Base-by-base conservation (phyloP, 768 basidiomycete species). In the Leccinum sublutescens region DNA sequence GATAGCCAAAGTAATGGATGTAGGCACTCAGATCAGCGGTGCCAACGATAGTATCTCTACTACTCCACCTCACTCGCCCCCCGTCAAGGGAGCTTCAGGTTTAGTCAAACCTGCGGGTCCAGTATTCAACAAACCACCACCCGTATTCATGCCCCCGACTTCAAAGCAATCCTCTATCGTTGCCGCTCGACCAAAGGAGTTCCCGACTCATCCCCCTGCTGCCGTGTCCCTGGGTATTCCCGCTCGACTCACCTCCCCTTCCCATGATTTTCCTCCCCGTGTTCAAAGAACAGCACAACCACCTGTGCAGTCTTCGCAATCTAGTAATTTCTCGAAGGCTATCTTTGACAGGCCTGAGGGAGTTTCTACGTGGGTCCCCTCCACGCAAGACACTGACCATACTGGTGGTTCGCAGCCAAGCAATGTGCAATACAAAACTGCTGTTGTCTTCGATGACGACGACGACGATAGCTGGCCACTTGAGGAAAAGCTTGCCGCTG, bases 401-500 rank as follows among this genome's bases (percentile, higher is more conserved):
- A 80, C 79, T 4, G 69, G 71, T 45, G 72, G 71, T 15, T 76
- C 74, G 6, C 79, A 82, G 64, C 68, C 74, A 4, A 68, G 64
- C 23, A 38, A 59, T 8, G 50, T 27, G 23, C 57, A 23, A 29
- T 51, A 27, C 17, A n/a, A 40, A 21, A 15, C 21, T n/a, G 52
- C 23, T 8, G 49, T 27, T 31, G 34, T 47, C 9, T 10, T 43
- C 19, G 70, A 71, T 14, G 84, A 85, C 50, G 88, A 90, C 62
- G 66, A 68, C 54, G 80, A 81, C 10, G 88, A 91, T 65, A 90
- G 89, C 67, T 91, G 88, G 89, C 87, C 86, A 10, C 73, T 88
- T 27, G 84, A 88, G 43, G 87, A 87, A 62, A 87, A 85, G 63
- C 71, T 87, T 56, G 75, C 80, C 1, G 76, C 77, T 40, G 79